Conservation (phyloP, 257 asterid genomes). For the Nicotiana tabacum region DNA sequence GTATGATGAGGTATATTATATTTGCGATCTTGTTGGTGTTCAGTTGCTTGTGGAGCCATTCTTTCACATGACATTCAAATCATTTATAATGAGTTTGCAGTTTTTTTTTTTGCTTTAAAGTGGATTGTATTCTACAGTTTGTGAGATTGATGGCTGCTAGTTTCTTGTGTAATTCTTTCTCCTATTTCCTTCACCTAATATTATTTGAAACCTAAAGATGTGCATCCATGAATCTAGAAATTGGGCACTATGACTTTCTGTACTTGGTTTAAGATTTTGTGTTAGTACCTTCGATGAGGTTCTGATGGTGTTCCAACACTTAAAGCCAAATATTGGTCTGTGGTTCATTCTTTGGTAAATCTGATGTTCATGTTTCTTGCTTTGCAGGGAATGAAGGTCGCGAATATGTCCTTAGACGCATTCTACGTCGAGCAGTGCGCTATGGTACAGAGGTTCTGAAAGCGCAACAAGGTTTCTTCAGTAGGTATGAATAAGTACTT, state of each 20-base stretch:
- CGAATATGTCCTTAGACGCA: slow-evolving; percentile 91
- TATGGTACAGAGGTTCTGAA: slow-evolving; percentile 94
- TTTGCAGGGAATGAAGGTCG: slow-evolving; percentile 96
- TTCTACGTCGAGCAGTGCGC: slow-evolving; percentile 96
- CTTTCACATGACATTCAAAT: not conserved
- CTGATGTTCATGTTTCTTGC: slow-evolving; percentile 1
- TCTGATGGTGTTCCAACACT: not conserved
- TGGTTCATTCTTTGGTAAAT: not conserved
- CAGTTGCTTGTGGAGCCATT: not conserved
- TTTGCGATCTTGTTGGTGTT: not conserved
- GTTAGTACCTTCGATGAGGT: not conserved
- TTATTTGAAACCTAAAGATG: not conserved
- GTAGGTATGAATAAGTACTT: slow-evolving; percentile 45
- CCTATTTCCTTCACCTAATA: not conserved
- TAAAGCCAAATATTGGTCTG: not conserved
- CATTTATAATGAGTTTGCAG: not conserved
- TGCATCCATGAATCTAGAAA: not conserved
- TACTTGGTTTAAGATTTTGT: not conserved
- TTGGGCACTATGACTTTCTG: not conserved
- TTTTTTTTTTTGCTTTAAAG: not conserved
- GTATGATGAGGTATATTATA: not conserved
- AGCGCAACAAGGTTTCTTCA: slow-evolving; percentile 82
- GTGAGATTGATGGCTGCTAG: not conserved
- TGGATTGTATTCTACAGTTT: not conserved
- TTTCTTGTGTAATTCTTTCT: not conserved